Evolutionary conservation across 2,329 filamentous ascomycete genomes (phyloP).

Genomic region (Arthrobotrys sphaeroides): DNA sequence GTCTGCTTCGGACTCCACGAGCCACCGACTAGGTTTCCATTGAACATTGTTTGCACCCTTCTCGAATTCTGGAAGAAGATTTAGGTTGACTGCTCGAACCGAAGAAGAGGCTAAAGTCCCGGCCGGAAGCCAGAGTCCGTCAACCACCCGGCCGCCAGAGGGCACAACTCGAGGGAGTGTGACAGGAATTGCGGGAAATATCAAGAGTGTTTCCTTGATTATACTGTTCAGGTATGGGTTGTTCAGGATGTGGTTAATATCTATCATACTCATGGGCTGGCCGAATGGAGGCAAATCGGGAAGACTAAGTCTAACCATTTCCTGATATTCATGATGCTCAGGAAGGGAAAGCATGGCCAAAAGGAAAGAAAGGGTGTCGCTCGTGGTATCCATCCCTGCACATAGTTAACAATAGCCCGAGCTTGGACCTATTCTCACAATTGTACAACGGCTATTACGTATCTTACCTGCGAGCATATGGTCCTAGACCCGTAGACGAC

Average conservation of each 20-base stretch:
- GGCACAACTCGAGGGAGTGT: slow-evolving; percentile 48
- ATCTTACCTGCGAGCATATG: slow-evolving; percentile 54
- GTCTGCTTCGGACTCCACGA: slow-evolving; percentile 23
- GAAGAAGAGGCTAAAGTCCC: slow-evolving; percentile 65
- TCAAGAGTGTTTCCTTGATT: slow-evolving; percentile 65
- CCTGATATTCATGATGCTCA: slow-evolving; percentile 63
- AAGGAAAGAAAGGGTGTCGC: slow-evolving; percentile 64
- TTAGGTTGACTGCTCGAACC: slow-evolving; percentile 65
- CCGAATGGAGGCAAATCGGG: slow-evolving; percentile 27
- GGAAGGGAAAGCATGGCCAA: slow-evolving; percentile 66
- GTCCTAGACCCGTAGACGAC: slow-evolving; percentile 30
- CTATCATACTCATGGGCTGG: slow-evolving; percentile 12
- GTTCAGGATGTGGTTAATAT: slow-evolving; percentile 52
- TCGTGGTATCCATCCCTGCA: slow-evolving; percentile 46
- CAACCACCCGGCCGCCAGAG: slow-evolving; percentile 65
- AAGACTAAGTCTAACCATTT: slow-evolving; percentile 60
- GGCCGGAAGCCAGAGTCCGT: slow-evolving; percentile 67
- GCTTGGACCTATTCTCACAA: background rate
- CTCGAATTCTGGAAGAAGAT: slow-evolving; percentile 25
- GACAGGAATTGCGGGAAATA: slow-evolving; percentile 66
- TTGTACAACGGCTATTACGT: background rate
- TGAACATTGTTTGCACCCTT: background rate
- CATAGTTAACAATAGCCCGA: background rate
- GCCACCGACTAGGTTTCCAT: slow-evolving; percentile 49
- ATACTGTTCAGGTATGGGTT: slow-evolving; percentile 65